These are phyloP conservation scores for Neocatenulostroma microsporum DNA, from an alignment of 2,329 filamentous ascomycete species.

Conservation along the genomic window DNA sequence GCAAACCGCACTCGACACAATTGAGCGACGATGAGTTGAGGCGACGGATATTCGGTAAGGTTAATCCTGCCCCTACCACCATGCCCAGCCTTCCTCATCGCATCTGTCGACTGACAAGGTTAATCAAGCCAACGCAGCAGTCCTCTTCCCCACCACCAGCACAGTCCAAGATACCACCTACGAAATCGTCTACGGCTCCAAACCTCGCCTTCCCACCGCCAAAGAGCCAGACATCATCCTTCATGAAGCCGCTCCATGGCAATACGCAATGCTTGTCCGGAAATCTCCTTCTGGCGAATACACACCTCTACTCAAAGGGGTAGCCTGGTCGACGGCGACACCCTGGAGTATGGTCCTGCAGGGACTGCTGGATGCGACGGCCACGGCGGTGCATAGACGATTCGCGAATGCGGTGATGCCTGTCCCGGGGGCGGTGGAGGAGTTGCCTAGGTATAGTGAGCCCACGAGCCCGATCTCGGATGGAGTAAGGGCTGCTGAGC, in stretches of 20 bases:
- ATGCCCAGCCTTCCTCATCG: not conserved
- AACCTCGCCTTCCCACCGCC: constrained; percentile 1
- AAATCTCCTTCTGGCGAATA: constrained; percentile 7
- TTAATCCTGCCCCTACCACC: no score
- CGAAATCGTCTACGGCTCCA: constrained; percentile 11
- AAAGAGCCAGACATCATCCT: not conserved
- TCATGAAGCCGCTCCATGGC: constrained; percentile 10
- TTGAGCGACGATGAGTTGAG: constrained; percentile 13
- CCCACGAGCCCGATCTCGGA: no score
- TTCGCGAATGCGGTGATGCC: constrained; percentile 10
- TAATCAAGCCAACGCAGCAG: constrained; percentile 10
- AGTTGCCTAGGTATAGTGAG: constrained; percentile 10
- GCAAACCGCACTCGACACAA: no score
- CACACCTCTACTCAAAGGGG: constrained; percentile 10
- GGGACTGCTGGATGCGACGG: constrained; percentile 11
- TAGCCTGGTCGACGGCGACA: constrained; percentile 9
- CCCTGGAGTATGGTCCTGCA: constrained; percentile 12
- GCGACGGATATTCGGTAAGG: constrained; percentile 11
- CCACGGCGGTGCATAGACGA: constrained; percentile 10
- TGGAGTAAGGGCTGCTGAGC: no score
- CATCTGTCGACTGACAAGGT: not conserved
- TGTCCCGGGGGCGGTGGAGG: constrained; percentile 7
- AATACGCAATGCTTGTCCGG: constrained; percentile 16
- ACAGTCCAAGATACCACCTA: constrained; percentile 5
- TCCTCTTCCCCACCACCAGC: constrained; percentile 11